Conservation (phyloP, 208 protist species). For the Acanthamoeba sp. region DNA sequence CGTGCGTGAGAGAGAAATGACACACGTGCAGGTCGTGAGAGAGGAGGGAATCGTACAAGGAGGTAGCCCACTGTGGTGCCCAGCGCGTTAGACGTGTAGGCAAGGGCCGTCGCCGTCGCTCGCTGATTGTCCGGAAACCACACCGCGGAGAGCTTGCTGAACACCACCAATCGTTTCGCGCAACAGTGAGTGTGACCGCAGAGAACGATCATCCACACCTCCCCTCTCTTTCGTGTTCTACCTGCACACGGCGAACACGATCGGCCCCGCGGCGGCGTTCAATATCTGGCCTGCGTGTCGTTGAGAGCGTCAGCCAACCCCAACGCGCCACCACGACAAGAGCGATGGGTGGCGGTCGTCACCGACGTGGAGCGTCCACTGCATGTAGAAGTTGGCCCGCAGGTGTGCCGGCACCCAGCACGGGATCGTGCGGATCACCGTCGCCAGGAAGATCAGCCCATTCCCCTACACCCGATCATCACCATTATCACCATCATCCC, state of each 20-base stretch:
- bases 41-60: neutral
- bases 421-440: constrained; percentile 32
- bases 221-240: no score
- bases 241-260: constrained; percentile 50
- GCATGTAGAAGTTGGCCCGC: constrained; percentile 45
- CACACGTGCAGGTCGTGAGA: neutral
- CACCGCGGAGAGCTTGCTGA: constrained; percentile 39
- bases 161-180: no score
- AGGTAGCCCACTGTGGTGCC: neutral
- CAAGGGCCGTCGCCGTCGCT: constrained; percentile 8
- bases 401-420: constrained; percentile 52
- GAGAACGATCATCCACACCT: no score
- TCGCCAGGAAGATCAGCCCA: neutral
- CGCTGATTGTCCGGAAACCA: constrained; percentile 44
- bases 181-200: neutral
- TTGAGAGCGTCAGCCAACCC: neutral
- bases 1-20: neutral
- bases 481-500: neutral
- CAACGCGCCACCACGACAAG: neutral
- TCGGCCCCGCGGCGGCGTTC: constrained; percentile 18
- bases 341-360: neutral
- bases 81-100: constrained; percentile 15
- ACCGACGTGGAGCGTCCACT: constrained; percentile 56
- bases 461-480: neutral
- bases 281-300: neutral